Percentiles rank a stretch among this genome's conserved stretches.
phyloP scores from a whole-genome alignment of 805 yeast species.

The Ogataea dorogensis region DNA sequence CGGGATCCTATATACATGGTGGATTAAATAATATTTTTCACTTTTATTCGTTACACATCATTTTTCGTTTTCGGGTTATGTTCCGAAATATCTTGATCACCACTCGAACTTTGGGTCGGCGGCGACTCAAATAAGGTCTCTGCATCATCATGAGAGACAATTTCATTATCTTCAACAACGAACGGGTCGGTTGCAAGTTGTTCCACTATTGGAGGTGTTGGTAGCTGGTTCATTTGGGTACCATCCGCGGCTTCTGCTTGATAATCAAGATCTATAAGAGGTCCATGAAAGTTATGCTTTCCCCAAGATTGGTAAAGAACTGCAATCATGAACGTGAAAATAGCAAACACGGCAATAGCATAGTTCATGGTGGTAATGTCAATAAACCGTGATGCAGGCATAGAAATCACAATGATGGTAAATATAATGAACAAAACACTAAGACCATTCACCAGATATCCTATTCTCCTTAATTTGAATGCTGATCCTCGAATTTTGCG shows the following conservation, averaged over 20 bases:
- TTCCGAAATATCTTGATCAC: constrained; percentile 1
- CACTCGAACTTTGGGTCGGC: constrained; percentile 1
- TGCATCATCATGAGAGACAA: constrained; percentile 17
- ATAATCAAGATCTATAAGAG: constrained; percentile 42
- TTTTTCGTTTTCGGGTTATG: background rate
- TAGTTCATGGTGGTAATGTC: constrained; percentile 53
- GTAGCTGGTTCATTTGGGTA: constrained; percentile 1
- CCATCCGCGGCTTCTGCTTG: constrained; percentile 9
- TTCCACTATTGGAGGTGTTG: constrained; percentile 1
- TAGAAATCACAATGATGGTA: constrained; percentile 60
- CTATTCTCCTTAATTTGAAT: constrained; percentile 59
- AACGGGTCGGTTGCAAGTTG: constrained; percentile 14
- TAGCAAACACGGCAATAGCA: constrained; percentile 60
- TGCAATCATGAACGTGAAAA: constrained; percentile 48
- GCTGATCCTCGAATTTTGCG: constrained; percentile 65
- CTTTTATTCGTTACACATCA: background rate
- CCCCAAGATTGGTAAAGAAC: constrained; percentile 62
- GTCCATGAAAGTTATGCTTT: constrained; percentile 58
- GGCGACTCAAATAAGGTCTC: constrained; percentile 21
- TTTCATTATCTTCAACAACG: constrained; percentile 17
- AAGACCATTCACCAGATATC: constrained; percentile 59
- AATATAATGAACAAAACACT: constrained; percentile 61
- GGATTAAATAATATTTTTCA: constrained; percentile 3
- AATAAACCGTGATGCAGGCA: constrained; percentile 65
- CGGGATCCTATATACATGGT: constrained; percentile 5